Evolutionary conservation across 2,329 filamentous ascomycete genomes (phyloP).

Genomic region (Endothia cerciana): DNA sequence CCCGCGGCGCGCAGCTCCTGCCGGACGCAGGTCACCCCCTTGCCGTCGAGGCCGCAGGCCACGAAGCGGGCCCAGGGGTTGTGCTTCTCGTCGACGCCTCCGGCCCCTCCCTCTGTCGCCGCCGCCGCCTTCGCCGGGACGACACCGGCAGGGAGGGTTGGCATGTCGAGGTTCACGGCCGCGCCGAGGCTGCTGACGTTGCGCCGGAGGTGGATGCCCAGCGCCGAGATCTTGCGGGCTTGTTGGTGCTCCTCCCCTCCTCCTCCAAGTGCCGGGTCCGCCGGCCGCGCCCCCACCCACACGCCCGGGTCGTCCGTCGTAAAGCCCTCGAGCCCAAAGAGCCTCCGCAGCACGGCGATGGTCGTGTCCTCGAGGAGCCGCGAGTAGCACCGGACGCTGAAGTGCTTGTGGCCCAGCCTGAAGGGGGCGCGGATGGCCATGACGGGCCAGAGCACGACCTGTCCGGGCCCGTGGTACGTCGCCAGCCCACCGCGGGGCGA

Average conservation of each 20-base stretch:
- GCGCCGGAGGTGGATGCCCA: conserved; percentile 88
- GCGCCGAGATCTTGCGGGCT: conserved; percentile 79
- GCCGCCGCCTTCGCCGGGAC: conserved; percentile 57
- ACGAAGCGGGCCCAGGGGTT: conserved; percentile 74
- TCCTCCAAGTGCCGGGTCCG: conserved; percentile 32
- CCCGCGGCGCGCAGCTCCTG: conserved; percentile 47
- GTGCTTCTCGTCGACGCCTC: conserved; percentile 56
- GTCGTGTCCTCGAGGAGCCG: conserved; percentile 77
- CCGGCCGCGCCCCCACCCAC: conserved; percentile 59
- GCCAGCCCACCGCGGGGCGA: conserved; percentile 86
- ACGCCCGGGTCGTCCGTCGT: conserved; percentile 81
- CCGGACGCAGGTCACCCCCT: conserved; percentile 75
- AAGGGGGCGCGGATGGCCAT: conserved; percentile 69
- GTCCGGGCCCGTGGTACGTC: conserved; percentile 94
- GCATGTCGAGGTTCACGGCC: conserved; percentile 75
- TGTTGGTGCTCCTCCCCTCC: conserved; percentile 19
- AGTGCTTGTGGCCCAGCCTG: conserved; percentile 45
- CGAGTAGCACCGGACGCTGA: conserved; percentile 78
- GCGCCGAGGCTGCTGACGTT: conserved; percentile 85
- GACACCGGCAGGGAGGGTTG: conserved; percentile 41
- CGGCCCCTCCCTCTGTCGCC: background rate
- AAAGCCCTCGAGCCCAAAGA: conserved; percentile 64
- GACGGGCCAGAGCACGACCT: conserved; percentile 90
- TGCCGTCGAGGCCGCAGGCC: conserved; percentile 85
- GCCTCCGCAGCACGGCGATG: conserved; percentile 61